Evolutionary conservation across 306 rosid genomes (phyloP), one percentile per base, ranked within the genome.

Genomic region (Parietaria judaica): DNA sequence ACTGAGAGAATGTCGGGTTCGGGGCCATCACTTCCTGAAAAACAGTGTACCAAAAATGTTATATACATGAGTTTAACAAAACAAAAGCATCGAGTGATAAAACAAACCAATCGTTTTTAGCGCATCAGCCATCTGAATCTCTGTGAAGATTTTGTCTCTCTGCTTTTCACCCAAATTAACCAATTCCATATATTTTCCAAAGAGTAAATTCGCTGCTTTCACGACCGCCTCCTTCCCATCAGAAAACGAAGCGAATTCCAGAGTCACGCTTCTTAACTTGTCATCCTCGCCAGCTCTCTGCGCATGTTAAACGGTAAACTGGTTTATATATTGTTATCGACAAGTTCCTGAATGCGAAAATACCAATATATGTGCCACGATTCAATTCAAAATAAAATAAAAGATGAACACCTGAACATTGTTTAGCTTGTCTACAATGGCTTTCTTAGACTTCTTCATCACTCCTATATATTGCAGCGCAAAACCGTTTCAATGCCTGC

Each of bases 1-100:
- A 81, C 87, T 68, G 87, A 78, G 61, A 91, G 77, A 63, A 91
- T 89, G 71, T 91, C 89, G 56, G 96, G 97, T 60, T 85, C 91
- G 12, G 82, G 84, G 36, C 95, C 95, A 67, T 75, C 75, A 49
- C 81, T 56, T 66, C 95, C 97, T 86, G 73, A 65, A 55, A 2
- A 60, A 72, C 66, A 65, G 23, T 41, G 41, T 34, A 51, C 51
- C 67, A 36, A 46, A 34, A 60, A 36, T 14, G 68, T 72, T 54
- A 75, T 47, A 43, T 49, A 63, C 5, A 49, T 9, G 68, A 66
- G 48, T 8, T 23, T 17, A 65, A 74, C 58, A 53, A 68, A 66
- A 44, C 58, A 56, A 58, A 58, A 80, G 58, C 16, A 64, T 54
- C 23, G 54, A 74, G 51, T 44, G 56, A n/a, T n/a, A 76, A 58